Evolutionary conservation across 441 rosid species (phyloP), one percentile per base, ranked within the genome.

Genomic region (Rhodomyrtus psidioides): DNA sequence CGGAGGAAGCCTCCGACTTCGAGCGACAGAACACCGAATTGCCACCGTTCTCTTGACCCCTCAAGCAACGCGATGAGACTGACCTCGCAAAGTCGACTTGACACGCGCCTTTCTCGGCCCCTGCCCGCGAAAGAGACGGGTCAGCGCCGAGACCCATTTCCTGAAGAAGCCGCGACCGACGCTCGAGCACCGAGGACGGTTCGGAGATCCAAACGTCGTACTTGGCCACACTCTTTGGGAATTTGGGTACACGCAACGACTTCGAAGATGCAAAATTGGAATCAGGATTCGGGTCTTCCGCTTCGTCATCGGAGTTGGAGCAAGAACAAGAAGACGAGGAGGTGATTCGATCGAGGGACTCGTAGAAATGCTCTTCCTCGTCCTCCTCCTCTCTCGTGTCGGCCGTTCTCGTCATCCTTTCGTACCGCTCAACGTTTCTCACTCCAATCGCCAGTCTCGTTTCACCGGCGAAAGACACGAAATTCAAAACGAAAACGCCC

Each of bases 141-240:
- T 93, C 95, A 39, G 90, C 87, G 57, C 87, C 84, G 75, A 97
- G 96, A 62, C 99, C 99, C 96, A 96, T 89, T 83, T 94, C 93
- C 60, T 79, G 91, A 24, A 94, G 91, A 44, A 97, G 93, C 54
- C 93, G 91, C 0, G 92, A 88, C 56, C 99, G 97, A 27, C 98
- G 94, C 90, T 97, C 99, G 39, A 97, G 95, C 16, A 97, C 96
- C 9, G 99, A 91, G 46, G 91, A 92, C 55, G 99, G 98, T 57
- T 95, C 93, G 82, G 99, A 94, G 94, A 93, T 94, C 99, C 99
- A 97, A 84, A 96, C 91, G 85, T 97, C 98, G 89, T 96, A 94
- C 87, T 88, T 90, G 21, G 93, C 91, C 21, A 86, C 89, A 39
- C 85, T 92, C 93, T 87, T 84, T 58, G 93, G 93, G 74, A 91